Evolutionary conservation across 108 stramenopile genomes (phyloP).

Genomic region (Nitzschia sp.): DNA sequence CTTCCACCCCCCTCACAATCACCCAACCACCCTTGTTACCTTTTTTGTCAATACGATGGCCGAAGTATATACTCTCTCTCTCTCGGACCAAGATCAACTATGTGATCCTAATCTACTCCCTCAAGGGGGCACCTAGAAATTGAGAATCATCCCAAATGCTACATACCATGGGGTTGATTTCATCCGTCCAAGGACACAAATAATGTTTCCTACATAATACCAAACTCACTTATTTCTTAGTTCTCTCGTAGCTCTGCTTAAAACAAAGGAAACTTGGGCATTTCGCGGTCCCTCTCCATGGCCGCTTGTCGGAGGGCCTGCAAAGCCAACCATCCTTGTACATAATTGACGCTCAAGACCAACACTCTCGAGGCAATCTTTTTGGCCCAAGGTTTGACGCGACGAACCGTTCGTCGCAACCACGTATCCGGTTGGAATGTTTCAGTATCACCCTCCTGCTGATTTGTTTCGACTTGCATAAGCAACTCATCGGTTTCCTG

Average conservation of each 20-base stretch:
- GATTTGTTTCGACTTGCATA: constrained; percentile 17
- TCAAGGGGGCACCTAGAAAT: no score
- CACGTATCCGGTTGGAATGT: neutral
- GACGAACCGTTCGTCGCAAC: neutral
- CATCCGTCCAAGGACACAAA: no score
- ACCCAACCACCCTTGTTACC: no score
- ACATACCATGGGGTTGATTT: no score
- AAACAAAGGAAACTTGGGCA: constrained; percentile 89
- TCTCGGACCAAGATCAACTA: no score
- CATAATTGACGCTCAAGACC: constrained; percentile 76
- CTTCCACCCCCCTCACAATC: no score
- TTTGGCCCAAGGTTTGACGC: constrained; percentile 53
- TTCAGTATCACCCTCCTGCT: constrained; percentile 4
- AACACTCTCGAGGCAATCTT: constrained; percentile 65
- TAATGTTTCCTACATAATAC: no score
- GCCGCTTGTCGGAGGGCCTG: constrained; percentile 76
- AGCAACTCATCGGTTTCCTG: constrained; percentile 38
- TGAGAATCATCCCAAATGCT: no score
- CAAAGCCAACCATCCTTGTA: constrained; percentile 83
- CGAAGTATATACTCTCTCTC: no score
- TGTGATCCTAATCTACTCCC: no score
- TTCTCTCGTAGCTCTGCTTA: constrained; percentile 52
- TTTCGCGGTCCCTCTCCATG: constrained; percentile 59
- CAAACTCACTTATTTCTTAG: no score
- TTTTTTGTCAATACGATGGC: no score